phyloP scores from a whole-genome alignment of 2,329 filamentous ascomycete species.

The Didymella pinodella region DNA sequence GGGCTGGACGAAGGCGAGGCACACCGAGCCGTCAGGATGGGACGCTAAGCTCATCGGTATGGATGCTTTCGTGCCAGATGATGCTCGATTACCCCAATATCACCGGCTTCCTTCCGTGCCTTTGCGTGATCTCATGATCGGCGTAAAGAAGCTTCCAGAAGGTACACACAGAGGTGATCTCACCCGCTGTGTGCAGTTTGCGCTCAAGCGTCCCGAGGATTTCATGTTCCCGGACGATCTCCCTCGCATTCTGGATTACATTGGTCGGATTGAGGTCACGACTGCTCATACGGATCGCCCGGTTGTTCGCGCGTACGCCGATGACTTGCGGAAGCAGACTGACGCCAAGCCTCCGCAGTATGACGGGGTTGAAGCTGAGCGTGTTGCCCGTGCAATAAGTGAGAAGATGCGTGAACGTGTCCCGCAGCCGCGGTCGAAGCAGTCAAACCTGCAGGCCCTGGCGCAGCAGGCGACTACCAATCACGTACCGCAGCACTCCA shows the following conservation, averaged over 20 bases:
- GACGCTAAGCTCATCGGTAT: constrained; percentile 7
- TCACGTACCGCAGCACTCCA: not conserved
- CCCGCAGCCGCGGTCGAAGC: not conserved
- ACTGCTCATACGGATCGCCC: constrained; percentile 2
- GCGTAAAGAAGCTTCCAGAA: constrained; percentile 33
- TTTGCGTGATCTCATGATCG: constrained; percentile 29
- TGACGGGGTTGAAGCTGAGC: not conserved
- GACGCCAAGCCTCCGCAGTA: not conserved
- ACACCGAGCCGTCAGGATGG: constrained; percentile 22
- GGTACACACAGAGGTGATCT: constrained; percentile 35
- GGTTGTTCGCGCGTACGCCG: not conserved
- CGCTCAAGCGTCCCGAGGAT: constrained; percentile 18
- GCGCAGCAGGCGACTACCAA: not conserved
- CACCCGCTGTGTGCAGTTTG: constrained; percentile 34
- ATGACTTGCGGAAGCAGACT: not conserved
- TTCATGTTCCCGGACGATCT: constrained; percentile 35
- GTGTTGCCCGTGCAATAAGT: not conserved
- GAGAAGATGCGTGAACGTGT: not conserved
- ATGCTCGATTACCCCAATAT: not conserved
- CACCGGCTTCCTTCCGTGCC: constrained; percentile 15
- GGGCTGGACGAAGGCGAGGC: constrained; percentile 22
- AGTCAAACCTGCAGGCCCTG: too few relatives aligned
- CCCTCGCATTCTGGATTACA: constrained; percentile 22
- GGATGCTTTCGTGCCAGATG: constrained; percentile 21
- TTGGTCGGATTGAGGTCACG: constrained; percentile 14